These are phyloP conservation scores for Yarrowia bubula DNA, from an alignment of 805 yeast species.

Conservation along the genomic window DNA sequence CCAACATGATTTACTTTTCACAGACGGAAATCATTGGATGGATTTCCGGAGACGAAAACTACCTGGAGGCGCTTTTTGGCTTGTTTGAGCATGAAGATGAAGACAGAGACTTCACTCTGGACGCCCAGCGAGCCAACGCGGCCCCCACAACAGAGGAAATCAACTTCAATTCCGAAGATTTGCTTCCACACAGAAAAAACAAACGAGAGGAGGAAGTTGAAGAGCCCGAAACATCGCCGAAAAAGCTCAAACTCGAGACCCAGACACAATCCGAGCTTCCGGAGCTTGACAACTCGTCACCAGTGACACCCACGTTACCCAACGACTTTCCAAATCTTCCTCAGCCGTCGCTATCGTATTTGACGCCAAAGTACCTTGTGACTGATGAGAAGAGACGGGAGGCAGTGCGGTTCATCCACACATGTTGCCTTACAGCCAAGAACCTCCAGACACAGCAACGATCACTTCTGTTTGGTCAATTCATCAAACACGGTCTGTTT, in stretches of 20 bases:
- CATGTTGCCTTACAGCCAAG: conserved; percentile 73
- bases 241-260: conserved; percentile 5
- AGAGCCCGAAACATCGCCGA: neutral
- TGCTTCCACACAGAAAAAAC: neutral
- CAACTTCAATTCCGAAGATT: conserved; percentile 20
- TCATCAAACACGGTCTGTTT: conserved; percentile 69
- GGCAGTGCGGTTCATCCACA: conserved; percentile 77
- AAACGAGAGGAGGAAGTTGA: neutral
- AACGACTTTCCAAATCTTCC: neutral
- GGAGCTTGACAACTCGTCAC: neutral
- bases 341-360: neutral
- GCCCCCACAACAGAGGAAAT: conserved; percentile 4
- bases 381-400: conserved; percentile 48
- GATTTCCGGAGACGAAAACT: conserved; percentile 51
- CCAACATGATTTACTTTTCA: conserved; percentile 64
- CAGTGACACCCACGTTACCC: neutral
- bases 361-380: neutral
- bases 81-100: conserved; percentile 45
- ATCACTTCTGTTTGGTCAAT: conserved; percentile 58
- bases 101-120: neutral
- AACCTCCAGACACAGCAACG: conserved; percentile 59
- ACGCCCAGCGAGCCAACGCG: neutral
- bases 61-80: conserved; percentile 57
- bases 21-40: conserved; percentile 65
- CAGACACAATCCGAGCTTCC: neutral